Percentiles rank a stretch among this genome's conserved stretches.
Evolutionary conservation across 1,284 basidiomycete species (phyloP).

Genomic region (Ustanciosporium gigantosporum): DNA sequence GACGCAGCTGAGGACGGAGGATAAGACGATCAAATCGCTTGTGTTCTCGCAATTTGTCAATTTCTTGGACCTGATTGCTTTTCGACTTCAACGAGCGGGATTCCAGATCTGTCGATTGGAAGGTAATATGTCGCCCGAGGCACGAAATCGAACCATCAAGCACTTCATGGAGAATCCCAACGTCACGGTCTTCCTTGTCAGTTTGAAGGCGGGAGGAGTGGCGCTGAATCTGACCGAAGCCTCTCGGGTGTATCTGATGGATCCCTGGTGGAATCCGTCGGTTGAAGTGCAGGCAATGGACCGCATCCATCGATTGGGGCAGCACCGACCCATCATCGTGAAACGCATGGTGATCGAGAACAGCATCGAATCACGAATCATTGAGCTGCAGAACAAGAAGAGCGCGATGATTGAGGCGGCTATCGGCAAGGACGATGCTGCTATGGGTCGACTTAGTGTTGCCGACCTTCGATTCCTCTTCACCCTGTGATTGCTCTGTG

Average conservation of each 20-base stretch:
- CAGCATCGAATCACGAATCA: conserved; percentile 89
- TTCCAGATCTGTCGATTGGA: conserved; percentile 87
- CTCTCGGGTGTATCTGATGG: conserved; percentile 60
- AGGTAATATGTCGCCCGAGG: conserved; percentile 95
- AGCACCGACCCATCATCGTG: conserved; percentile 87
- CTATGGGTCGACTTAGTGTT: conserved; percentile 59
- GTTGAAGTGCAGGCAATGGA: conserved; percentile 79
- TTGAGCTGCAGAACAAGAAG: conserved; percentile 90
- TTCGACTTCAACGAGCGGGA: conserved; percentile 85
- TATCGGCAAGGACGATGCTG: conserved; percentile 58
- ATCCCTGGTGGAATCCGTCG: conserved; percentile 61
- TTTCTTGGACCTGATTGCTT: conserved; percentile 79
- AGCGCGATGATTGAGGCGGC: conserved; percentile 63
- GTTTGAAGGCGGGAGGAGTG: conserved; percentile 92
- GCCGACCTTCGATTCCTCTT: conserved; percentile 58
- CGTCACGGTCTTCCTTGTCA: conserved; percentile 93
- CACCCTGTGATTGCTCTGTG: conserved; percentile 46
- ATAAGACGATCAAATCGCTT: conserved; percentile 91
- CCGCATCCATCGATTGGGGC: conserved; percentile 80
- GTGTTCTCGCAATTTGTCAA: conserved; percentile 95
- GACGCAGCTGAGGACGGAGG: conserved; percentile 77
- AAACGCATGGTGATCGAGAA: conserved; percentile 95
- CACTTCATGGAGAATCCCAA: conserved; percentile 93
- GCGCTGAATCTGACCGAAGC: conserved; percentile 65
- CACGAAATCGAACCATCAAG: conserved; percentile 90